These are phyloP conservation scores for Macadamia tetraphylla DNA, from an alignment of 164 flowering plant genomes.

Conservation along the genomic window DNA sequence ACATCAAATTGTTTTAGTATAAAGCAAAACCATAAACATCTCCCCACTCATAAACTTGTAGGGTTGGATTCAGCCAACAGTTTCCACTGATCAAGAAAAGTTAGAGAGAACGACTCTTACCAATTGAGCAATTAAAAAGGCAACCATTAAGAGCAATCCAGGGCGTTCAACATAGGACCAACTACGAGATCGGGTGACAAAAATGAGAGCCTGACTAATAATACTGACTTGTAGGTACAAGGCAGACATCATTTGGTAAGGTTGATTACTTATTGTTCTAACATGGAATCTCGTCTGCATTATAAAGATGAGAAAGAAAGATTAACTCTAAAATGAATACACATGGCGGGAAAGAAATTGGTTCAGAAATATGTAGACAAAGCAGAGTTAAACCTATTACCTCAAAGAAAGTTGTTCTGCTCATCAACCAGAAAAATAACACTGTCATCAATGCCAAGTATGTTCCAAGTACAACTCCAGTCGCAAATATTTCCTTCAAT, in stretches of 20 bases:
- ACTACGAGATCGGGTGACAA: constrained; percentile 91
- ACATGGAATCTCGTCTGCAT: constrained; percentile 69
- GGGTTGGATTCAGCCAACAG: too few relatives aligned
- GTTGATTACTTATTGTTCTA: constrained; percentile 27
- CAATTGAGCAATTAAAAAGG: constrained; percentile 76
- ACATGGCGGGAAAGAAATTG: not conserved
- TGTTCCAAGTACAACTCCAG: constrained; percentile 87
- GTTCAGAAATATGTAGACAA: not conserved
- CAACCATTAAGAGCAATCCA: constrained; percentile 57
- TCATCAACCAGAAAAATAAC: constrained; percentile 77
- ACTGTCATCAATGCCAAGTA: constrained; percentile 93
- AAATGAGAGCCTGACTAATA: constrained; percentile 91
- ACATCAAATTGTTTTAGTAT: not conserved
- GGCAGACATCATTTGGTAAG: constrained; percentile 73
- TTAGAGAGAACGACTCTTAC: constrained; percentile 28
- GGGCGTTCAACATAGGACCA: constrained; percentile 92
- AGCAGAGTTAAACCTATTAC: constrained; percentile 28
- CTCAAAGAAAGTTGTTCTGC: constrained; percentile 70
- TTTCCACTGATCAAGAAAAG: too few relatives aligned
- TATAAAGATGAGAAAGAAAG: not conserved
- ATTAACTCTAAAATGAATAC: not conserved
- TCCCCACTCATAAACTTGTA: too few relatives aligned
- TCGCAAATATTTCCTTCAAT: constrained; percentile 85
- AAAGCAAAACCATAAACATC: not conserved
- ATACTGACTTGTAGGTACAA: constrained; percentile 95